Conservation (phyloP, 441 rosid genomes). For the Macaranga tanarius region DNA sequence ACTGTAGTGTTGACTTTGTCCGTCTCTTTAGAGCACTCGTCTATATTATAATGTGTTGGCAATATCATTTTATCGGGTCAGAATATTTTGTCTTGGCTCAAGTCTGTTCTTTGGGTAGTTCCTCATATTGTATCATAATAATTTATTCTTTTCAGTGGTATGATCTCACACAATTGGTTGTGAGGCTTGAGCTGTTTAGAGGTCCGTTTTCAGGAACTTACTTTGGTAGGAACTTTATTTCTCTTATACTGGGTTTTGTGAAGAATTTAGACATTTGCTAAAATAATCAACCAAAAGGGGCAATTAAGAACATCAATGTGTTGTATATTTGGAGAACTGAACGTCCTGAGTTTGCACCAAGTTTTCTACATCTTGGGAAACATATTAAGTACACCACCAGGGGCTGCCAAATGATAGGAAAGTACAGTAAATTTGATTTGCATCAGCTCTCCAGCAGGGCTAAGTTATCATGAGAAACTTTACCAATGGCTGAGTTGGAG, state of each 20-base stretch:
- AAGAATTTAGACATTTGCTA: not conserved
- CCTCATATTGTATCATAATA: not conserved
- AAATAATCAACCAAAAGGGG: not conserved
- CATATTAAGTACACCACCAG: not conserved
- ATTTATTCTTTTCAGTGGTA: too few species aligned
- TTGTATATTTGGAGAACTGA: not conserved
- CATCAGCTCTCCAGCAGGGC: not conserved
- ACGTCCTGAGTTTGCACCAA: not conserved
- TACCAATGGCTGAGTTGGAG: not conserved
- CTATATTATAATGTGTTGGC: not conserved
- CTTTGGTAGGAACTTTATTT: too few species aligned
- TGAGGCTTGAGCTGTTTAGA: not conserved
- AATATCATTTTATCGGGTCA: not conserved
- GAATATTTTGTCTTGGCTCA: not conserved
- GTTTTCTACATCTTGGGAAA: not conserved
- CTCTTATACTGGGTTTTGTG: too few species aligned
- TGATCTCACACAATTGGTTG: too few species aligned
- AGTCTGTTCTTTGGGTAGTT: not conserved
- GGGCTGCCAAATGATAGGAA: not conserved
- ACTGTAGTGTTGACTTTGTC: not conserved
- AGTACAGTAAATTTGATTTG: not conserved
- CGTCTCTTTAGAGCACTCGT: not conserved
- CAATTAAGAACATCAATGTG: not conserved
- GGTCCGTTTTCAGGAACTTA: too few species aligned
- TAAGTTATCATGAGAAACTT: not conserved